These are phyloP conservation scores for Zygnema cylindricum DNA, from an alignment of 139 green algal species.

Conservation along the genomic window DNA sequence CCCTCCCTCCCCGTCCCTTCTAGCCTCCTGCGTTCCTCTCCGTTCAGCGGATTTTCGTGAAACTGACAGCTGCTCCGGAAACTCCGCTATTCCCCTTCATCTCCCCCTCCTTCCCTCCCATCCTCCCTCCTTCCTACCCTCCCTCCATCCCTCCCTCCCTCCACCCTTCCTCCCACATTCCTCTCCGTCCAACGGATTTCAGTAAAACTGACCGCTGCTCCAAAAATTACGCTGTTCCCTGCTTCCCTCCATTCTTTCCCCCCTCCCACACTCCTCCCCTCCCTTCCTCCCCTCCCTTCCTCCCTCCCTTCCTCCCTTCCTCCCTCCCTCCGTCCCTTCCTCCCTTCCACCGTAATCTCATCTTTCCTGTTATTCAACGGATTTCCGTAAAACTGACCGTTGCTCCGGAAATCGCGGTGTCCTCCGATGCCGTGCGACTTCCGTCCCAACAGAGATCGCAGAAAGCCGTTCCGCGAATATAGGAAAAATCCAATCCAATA, in stretches of 20 bases:
- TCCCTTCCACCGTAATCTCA: background rate
- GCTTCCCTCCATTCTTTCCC: background rate
- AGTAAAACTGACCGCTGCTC: background rate
- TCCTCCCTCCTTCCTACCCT: background rate
- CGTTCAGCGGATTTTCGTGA: background rate
- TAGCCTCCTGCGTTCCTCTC: background rate
- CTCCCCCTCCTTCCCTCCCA: background rate
- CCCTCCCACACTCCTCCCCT: background rate
- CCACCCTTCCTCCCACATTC: too few relatives aligned
- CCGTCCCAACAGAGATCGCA: background rate
- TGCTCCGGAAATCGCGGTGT: background rate
- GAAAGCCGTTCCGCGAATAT: too few relatives aligned
- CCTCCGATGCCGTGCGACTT: background rate
- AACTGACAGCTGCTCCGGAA: background rate
- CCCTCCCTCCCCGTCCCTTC: background rate
- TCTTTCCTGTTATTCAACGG: background rate
- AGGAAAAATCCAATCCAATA: too few relatives aligned
- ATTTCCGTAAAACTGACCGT: background rate
- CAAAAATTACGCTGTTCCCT: background rate
- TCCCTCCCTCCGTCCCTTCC: background rate
- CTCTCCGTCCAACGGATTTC: too few relatives aligned
- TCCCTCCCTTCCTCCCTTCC: background rate
- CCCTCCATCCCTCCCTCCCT: background rate
- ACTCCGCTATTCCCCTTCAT: background rate
- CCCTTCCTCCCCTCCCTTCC: conserved; percentile 23